A percentile compares a stretch with the other conserved stretches of the same genome.
Evolutionary conservation across 306 rosid genomes (phyloP).

Genomic region (Rosa lucieae): DNA sequence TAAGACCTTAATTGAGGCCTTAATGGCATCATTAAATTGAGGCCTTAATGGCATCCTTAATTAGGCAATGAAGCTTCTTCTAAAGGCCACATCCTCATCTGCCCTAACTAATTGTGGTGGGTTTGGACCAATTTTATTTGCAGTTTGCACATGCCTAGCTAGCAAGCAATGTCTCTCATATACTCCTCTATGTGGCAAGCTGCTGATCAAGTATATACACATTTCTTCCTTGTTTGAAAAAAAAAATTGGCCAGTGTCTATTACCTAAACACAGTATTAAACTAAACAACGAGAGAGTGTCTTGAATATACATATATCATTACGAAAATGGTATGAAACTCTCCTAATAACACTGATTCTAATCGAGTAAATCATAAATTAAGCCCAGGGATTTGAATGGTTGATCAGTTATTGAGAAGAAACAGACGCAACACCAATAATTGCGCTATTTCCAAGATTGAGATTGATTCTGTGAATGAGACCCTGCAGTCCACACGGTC

Average conservation of each 20-base stretch:
- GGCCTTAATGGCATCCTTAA: conserved; percentile 11
- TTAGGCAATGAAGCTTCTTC: background rate
- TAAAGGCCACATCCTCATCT: conserved; percentile 2
- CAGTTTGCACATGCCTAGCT: conserved; percentile 2
- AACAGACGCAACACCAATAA: background rate
- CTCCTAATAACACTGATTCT: background rate
- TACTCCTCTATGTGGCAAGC: background rate
- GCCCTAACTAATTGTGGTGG: background rate
- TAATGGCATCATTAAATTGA: conserved; percentile 6
- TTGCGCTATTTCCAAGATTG: background rate
- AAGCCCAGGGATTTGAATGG: background rate
- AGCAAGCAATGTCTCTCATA: background rate
- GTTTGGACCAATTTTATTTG: background rate
- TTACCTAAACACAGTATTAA: background rate
- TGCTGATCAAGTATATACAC: background rate
- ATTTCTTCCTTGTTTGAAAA: background rate
- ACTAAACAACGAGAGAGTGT: too few relatives aligned
- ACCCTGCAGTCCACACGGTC: background rate
- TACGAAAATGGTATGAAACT: background rate
- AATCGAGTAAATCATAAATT: background rate
- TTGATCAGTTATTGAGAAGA: background rate
- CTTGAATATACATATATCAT: too few relatives aligned
- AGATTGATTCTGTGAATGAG: background rate
- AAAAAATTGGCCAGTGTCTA: background rate
- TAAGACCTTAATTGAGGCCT: background rate